Evolutionary conservation across 1,284 basidiomycete genomes (phyloP).

Genomic region (Trametes versicolor): DNA sequence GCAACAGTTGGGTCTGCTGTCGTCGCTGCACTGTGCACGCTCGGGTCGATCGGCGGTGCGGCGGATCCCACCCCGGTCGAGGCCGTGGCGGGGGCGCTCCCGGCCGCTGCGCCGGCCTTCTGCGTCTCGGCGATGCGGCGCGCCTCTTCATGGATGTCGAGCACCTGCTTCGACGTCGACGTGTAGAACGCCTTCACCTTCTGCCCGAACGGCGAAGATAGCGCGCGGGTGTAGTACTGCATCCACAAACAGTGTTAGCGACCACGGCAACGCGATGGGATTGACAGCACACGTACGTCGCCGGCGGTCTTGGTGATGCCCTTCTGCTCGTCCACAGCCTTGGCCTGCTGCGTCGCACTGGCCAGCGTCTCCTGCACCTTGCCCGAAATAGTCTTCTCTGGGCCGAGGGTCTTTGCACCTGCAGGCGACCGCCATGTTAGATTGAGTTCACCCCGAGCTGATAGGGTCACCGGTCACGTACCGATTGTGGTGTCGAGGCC

Average conservation of each 20-base stretch:
- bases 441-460: neutral
- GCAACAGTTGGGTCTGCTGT: conserved; percentile 26
- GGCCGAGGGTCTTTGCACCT: conserved; percentile 65
- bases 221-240: conserved; percentile 84
- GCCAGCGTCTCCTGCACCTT: conserved; percentile 74
- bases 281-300: conserved; percentile 57
- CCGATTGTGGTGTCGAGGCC: conserved; percentile 77
- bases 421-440: neutral
- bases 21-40: conserved; percentile 24
- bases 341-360: conserved; percentile 71
- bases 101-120: conserved; percentile 48
- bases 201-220: conserved; percentile 81
- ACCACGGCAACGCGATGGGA: neutral
- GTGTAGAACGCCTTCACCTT: conserved; percentile 84
- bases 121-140: conserved; percentile 75
- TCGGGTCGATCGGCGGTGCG: conserved; percentile 33
- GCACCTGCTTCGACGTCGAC: conserved; percentile 79
- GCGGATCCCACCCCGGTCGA: conserved; percentile 33
- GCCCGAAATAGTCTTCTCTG: conserved; percentile 77
- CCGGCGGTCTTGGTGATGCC: conserved; percentile 75
- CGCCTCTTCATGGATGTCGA: conserved; percentile 91
- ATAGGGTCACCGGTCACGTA: conserved; percentile 34
- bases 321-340: conserved; percentile 82
- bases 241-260: conserved; percentile 5
- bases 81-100: conserved; percentile 26